phyloP scores from a whole-genome alignment of 495 filamentous ascomycete species.

The Hyaloscypha bicolor region DNA sequence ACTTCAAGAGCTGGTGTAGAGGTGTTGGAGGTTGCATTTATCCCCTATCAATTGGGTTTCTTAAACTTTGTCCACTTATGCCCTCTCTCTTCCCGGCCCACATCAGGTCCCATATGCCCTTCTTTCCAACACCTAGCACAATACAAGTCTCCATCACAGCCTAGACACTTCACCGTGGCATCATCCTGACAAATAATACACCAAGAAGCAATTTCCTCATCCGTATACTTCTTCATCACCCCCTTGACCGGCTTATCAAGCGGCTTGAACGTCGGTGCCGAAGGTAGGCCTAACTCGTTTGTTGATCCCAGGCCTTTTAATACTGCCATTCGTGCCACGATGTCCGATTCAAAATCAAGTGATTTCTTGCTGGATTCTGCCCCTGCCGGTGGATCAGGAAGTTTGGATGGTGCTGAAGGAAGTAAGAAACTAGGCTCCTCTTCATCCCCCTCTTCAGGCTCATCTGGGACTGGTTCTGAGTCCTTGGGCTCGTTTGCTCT shows the following conservation, averaged over 20 bases:
- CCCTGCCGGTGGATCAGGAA: conserved; percentile 8
- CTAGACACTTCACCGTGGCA: conserved; percentile 60
- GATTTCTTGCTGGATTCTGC: conserved; percentile 18
- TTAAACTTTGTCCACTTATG: conserved; percentile 41
- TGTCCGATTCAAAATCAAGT: conserved; percentile 26
- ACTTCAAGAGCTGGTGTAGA: background rate
- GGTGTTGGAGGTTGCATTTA: background rate
- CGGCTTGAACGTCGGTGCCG: conserved; percentile 55
- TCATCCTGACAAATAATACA: conserved; percentile 72
- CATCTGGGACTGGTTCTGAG: background rate
- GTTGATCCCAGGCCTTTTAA: conserved; percentile 13
- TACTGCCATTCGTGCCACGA: conserved; percentile 29
- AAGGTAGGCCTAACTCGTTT: conserved; percentile 48
- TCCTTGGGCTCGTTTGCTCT: conserved; percentile 5
- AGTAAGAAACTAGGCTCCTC: conserved; percentile 21
- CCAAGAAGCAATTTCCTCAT: conserved; percentile 68
- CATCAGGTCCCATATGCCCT: conserved; percentile 62
- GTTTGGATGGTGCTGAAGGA: conserved; percentile 29
- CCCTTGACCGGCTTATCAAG: conserved; percentile 39
- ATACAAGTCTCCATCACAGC: conserved; percentile 67
- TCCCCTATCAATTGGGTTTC: conserved; percentile 24
- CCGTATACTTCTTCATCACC: conserved; percentile 45
- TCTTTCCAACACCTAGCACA: conserved; percentile 69
- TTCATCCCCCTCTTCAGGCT: background rate
- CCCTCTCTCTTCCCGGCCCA: conserved; percentile 57